Conservation (phyloP, 176 grass and related monocot genomes). For the Poa pratensis region DNA sequence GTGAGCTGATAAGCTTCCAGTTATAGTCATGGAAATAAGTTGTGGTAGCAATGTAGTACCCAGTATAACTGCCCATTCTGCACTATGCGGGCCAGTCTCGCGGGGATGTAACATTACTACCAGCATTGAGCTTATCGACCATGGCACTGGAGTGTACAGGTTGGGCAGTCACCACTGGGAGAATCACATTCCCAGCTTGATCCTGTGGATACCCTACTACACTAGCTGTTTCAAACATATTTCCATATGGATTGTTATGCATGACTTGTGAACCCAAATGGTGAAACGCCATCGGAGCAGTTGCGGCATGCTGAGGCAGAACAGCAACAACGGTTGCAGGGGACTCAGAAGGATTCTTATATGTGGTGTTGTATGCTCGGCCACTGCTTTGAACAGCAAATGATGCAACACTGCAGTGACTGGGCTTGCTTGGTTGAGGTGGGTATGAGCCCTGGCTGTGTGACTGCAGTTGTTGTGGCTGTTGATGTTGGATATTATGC, state of each 20-base stretch:
- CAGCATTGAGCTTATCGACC: constrained; percentile 74
- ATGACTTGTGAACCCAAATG: constrained; percentile 52
- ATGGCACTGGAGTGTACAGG: constrained; percentile 58
- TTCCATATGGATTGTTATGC: constrained; percentile 65
- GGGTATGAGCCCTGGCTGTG: constrained; percentile 48
- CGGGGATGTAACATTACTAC: constrained; percentile 59
- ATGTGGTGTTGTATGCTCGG: constrained; percentile 53
- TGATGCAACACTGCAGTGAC: constrained; percentile 57
- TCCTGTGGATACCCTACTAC: constrained; percentile 80
- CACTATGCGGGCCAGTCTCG: constrained; percentile 62
- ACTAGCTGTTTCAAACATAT: constrained; percentile 73
- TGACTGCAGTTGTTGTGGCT: constrained; percentile 46
- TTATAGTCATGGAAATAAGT: constrained; percentile 16
- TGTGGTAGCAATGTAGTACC: constrained; percentile 10
- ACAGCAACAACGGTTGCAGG: constrained; percentile 54
- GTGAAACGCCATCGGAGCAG: constrained; percentile 43
- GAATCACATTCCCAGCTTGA: constrained; percentile 38
- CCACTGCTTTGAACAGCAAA: constrained; percentile 65
- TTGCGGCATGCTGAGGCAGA: constrained; percentile 52
- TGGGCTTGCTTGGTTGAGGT: constrained; percentile 64
- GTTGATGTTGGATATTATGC: constrained; percentile 53
- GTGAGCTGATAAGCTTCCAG: constrained; percentile 32
- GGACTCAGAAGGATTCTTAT: constrained; percentile 54
- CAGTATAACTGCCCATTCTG: background rate
- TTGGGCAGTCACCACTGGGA: constrained; percentile 60